Evolutionary conservation across 2,329 filamentous ascomycete genomes (phyloP).

Genomic region (Talaromyces sp.): DNA sequence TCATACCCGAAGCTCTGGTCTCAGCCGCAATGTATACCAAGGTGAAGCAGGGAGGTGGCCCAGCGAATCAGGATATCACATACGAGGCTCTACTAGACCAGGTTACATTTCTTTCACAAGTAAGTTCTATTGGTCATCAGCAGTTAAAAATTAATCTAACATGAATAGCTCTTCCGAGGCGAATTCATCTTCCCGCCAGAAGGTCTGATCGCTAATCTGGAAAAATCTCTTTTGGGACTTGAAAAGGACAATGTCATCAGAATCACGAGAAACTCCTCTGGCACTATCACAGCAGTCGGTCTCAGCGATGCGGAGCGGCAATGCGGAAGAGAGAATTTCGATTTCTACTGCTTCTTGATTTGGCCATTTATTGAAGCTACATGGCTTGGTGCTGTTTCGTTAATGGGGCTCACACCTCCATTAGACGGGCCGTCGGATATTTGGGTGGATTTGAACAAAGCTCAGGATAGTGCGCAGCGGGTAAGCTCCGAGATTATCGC

Average conservation of each 20-base stretch:
- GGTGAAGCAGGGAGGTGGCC: conserved; percentile 87
- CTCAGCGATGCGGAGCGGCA: conserved; percentile 72
- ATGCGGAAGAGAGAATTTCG: conserved; percentile 85
- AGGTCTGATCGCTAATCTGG: conserved; percentile 74
- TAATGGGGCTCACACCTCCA: conserved; percentile 82
- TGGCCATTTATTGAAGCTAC: conserved; percentile 97
- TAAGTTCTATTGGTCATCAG: conserved; percentile 22
- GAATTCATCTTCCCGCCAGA: conserved; percentile 96
- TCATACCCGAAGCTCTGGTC: conserved; percentile 88
- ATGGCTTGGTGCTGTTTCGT: conserved; percentile 84
- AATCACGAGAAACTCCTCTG: conserved; percentile 55
- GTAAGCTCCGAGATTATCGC: conserved; percentile 45
- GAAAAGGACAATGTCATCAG: conserved; percentile 75
- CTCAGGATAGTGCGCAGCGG: conserved; percentile 76
- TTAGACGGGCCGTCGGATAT: conserved; percentile 55
- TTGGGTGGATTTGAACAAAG: conserved; percentile 75
- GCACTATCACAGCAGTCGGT: conserved; percentile 63
- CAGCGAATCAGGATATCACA: conserved; percentile 71
- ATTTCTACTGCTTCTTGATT: conserved; percentile 98
- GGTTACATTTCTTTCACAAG: conserved; percentile 78
- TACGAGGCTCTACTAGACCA: conserved; percentile 72
- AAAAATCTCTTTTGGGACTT: conserved; percentile 72
- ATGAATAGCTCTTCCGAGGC: conserved; percentile 71
- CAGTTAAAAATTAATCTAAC: not conserved
- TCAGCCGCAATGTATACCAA: conserved; percentile 85